phyloP scores from a whole-genome alignment of 129 eudicot genomes.

The Lonicera japonica region DNA sequence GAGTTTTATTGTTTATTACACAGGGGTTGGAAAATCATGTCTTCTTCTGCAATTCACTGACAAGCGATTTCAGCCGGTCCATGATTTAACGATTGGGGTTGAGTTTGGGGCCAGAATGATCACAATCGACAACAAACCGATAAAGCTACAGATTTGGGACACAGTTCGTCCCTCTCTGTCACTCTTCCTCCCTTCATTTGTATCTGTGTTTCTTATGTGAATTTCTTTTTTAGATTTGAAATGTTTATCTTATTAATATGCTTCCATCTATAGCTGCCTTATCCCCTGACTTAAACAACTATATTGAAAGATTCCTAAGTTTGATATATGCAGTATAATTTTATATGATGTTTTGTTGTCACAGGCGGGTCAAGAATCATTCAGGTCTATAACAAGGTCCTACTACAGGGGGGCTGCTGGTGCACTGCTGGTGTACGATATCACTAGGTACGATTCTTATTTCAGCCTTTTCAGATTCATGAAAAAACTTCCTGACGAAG shows the following conservation, averaged over 20 bases:
- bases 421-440: constrained; percentile 94
- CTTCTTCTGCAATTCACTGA: constrained; percentile 96
- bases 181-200: not conserved
- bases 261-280: not conserved
- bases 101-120: constrained; percentile 98
- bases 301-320: not conserved
- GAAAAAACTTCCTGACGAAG: not conserved
- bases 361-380: constrained; percentile 97
- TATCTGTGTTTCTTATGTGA: not conserved
- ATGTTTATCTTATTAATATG: not conserved
- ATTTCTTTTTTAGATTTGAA: not conserved
- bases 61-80: constrained; percentile 95
- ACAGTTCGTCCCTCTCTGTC: constrained; percentile 30
- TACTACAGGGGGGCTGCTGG: constrained; percentile 99
- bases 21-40: constrained; percentile 76
- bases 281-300: not conserved
- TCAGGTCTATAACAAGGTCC: constrained; percentile 90
- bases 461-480: not conserved
- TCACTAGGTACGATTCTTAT: constrained; percentile 44
- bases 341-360: constrained; percentile 1
- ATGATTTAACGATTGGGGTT: constrained; percentile 91
- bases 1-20: not conserved
- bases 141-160: constrained; percentile 87
- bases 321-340: not conserved
- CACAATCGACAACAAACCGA: constrained; percentile 78